phyloP scores from a whole-genome alignment of 176 grass and related monocot species.

The Rhipidocladum racemiflorum region DNA sequence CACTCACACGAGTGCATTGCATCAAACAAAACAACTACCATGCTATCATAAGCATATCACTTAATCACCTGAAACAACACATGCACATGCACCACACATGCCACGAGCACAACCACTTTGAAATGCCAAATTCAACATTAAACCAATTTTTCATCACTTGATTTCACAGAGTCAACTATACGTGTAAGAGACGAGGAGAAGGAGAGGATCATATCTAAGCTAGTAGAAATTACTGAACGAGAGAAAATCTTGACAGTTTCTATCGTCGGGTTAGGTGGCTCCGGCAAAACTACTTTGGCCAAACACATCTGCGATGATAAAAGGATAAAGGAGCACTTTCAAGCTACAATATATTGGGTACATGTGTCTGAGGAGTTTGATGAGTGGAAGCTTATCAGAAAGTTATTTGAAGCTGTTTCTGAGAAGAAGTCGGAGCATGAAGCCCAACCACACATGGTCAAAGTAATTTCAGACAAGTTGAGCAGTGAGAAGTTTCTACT shows the following conservation, averaged over 20 bases:
- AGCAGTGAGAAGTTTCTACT: background rate
- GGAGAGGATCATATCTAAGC: background rate
- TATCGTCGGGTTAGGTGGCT: slow-evolving; percentile 26
- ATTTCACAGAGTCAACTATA: background rate
- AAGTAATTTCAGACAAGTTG: background rate
- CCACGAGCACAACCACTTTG: too few species aligned
- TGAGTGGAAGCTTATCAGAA: background rate
- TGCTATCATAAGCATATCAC: too few species aligned
- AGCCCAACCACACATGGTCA: background rate
- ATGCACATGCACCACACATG: too few species aligned
- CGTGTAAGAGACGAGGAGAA: background rate
- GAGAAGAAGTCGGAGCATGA: background rate
- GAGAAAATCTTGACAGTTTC: background rate
- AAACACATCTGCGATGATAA: background rate
- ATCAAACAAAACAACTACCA: too few species aligned
- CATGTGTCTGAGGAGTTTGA: slow-evolving; percentile 22
- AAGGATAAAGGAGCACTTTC: background rate
- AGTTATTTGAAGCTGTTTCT: background rate
- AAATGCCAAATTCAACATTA: too few species aligned
- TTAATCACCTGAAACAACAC: too few species aligned
- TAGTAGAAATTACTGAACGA: background rate
- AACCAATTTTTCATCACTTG: too few species aligned
- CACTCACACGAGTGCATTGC: too few species aligned
- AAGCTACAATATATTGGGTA: background rate
- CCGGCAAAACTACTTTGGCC: slow-evolving; percentile 35